Evolutionary conservation across 768 basidiomycete species (phyloP), one percentile per base, ranked within the genome.

Genomic region (Tulasnella calospora): DNA sequence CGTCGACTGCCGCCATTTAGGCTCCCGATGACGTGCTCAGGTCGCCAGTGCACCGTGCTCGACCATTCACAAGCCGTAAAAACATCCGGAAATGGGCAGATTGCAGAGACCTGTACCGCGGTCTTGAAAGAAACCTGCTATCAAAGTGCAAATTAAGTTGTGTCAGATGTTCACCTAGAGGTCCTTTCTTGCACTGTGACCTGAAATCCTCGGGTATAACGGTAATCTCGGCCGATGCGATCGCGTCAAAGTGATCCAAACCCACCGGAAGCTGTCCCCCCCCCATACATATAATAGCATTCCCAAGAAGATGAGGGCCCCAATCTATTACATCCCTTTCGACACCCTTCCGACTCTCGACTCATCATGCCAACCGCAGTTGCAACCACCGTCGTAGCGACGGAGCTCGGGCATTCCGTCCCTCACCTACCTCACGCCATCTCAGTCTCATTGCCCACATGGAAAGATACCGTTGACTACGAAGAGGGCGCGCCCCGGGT

Each of bases 401-500:
- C 77, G 19, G 70, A 78, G 38, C 46, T 78, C 6, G 77, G 77
- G 44, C 67, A 69, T 19, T 46, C 77, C 27, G 77, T 78, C 38
- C 77, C 84, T 23, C 79, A 83, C 71, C 83, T 86, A 1, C 90
- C 92, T 15, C 96, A 98, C 82, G 96, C 96, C 17, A 94, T 97
- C 80, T 96, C 95, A 2, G 95, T 97, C n/a, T 96, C 94, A 10
- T 88, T 98, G 1, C 96, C 96, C 0, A 96, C 90, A 40, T 98
- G 96, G 96, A 85, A 86, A 41, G 96, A 98, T 84, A 94, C 92
- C 81, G 90, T 98, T 27, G 96, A 87, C 17, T 98, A 98, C 81
- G 97, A 98, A 84, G 92, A 95, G 81, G 94, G 94, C 23, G 91
- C 93, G 12, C 89, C 92, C 81, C 87, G 95, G 47, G 90, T 98